Evolutionary conservation across 306 rosid genomes (phyloP), one percentile per base, ranked within the genome.

Genomic region (Mimosa bimucronata): DNA sequence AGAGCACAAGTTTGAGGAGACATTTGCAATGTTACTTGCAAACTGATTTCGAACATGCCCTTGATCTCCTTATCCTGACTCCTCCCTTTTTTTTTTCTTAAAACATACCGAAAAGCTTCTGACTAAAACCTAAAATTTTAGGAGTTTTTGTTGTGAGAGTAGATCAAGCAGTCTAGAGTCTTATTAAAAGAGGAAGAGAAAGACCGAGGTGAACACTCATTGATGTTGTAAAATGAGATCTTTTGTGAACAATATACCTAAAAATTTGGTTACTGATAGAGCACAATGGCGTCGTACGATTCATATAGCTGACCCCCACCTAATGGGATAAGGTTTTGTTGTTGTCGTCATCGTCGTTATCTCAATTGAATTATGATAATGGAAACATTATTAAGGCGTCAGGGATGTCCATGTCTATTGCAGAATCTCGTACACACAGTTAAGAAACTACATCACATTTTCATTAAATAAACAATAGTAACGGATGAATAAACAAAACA

Each of bases 301-400:
- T n/a, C n/a, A n/a, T n/a, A n/a, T n/a, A n/a, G n/a, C n/a, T n/a
- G n/a, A n/a, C n/a, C n/a, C n/a, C n/a, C n/a, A n/a, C n/a, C n/a
- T n/a, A n/a, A n/a, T n/a, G n/a, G n/a, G n/a, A n/a, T n/a, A n/a
- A n/a, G n/a, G n/a, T n/a, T n/a, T n/a, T n/a, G n/a, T n/a, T n/a
- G n/a, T n/a, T n/a, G n/a, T n/a, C n/a, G n/a, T n/a, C n/a, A n/a
- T n/a, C n/a, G n/a, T n/a, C n/a, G n/a, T 40, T 67, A 18, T 67
- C 61, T 67, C 52, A 67, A 40, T 11, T 38, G 42, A 38, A 66
- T 34, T n/a, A 38, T 66, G 72, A 66, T n/a, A 37, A 37, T 30
- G 11, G 23, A 64, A 64, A 30, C 38, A 30, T 2, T 30, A 41
- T 30, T 30, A 7, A 13, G 10, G 11, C 4, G 18, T 38, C 2